Evolutionary conservation across 1,284 basidiomycete species (phyloP).

Genomic region (Pseudozyma thailandica): DNA sequence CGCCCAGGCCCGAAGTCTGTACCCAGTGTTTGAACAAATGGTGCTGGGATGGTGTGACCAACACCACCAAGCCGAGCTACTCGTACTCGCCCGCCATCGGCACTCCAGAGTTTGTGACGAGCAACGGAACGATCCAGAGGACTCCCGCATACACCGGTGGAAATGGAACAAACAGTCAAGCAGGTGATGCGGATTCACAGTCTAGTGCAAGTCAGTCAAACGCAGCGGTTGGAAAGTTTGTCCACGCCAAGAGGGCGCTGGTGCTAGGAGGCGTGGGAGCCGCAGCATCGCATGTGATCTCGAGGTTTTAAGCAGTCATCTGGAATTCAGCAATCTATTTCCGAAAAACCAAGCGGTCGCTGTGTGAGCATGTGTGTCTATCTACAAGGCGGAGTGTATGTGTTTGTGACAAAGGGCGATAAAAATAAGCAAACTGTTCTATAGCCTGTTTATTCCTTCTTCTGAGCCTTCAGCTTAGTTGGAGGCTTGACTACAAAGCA

Average conservation of each 20-base stretch:
- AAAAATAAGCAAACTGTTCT: not conserved
- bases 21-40: constrained; percentile 54
- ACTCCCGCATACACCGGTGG: constrained; percentile 57
- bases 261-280: too few relatives aligned
- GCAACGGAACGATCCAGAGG: constrained; percentile 35
- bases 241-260: too few relatives aligned
- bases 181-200: constrained; percentile 6
- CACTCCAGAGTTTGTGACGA: constrained; percentile 52
- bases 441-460: constrained; percentile 1
- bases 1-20: constrained; percentile 50
- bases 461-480: constrained; percentile 19
- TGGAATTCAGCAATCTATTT: too few relatives aligned
- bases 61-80: constrained; percentile 41
- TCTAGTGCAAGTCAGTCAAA: not conserved
- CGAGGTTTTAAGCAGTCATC: too few relatives aligned
- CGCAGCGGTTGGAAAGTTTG: not conserved
- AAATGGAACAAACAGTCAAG: constrained; percentile 48
- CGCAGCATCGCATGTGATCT: too few relatives aligned
- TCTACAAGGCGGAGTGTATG: not conserved
- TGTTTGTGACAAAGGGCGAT: not conserved
- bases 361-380: not conserved
- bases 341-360: too few relatives aligned
- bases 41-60: constrained; percentile 64
- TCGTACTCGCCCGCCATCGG: constrained; percentile 61
- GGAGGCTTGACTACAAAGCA: constrained; percentile 52